Evolutionary conservation across 75 land plant genomes (phyloP).

Genomic region (Sequoiadendron giganteum): DNA sequence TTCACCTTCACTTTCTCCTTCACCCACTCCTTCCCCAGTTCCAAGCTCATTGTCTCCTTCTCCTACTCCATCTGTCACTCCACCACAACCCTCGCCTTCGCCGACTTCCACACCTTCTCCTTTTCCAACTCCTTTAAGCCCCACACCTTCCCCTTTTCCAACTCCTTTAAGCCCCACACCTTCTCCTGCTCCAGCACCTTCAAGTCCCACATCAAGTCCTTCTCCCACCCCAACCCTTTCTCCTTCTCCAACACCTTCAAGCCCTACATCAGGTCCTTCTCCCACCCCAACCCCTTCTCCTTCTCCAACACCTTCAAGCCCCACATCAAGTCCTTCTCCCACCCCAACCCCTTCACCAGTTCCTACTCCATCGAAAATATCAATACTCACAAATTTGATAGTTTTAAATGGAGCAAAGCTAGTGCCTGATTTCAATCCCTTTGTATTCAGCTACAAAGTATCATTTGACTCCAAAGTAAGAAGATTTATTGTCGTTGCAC

Average conservation of each 20-base stretch:
- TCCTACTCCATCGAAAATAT: not conserved
- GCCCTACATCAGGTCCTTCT: not conserved
- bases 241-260: not conserved
- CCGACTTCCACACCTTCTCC: not conserved
- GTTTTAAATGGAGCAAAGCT: constrained; percentile 5
- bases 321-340: not conserved
- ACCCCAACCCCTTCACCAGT: constrained; percentile 4
- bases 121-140: not conserved
- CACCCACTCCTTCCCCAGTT: not conserved
- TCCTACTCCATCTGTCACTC: not conserved
- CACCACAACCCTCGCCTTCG: not conserved
- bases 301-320: not conserved
- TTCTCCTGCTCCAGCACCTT: not conserved
- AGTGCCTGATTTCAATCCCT: constrained; percentile 5
- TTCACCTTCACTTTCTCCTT: no score
- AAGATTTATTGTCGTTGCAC: constrained; percentile 2
- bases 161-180: not conserved
- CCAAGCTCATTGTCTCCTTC: not conserved
- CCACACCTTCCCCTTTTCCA: not conserved
- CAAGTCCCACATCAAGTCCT: not conserved
- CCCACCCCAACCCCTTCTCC: not conserved
- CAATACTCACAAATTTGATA: not conserved
- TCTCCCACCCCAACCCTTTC: not conserved
- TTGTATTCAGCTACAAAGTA: constrained; percentile 7
- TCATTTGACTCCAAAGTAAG: not conserved